Evolutionary conservation across 1,284 basidiomycete genomes (phyloP), one percentile per base, ranked within the genome.

Genomic region (Moniliella sp.): DNA sequence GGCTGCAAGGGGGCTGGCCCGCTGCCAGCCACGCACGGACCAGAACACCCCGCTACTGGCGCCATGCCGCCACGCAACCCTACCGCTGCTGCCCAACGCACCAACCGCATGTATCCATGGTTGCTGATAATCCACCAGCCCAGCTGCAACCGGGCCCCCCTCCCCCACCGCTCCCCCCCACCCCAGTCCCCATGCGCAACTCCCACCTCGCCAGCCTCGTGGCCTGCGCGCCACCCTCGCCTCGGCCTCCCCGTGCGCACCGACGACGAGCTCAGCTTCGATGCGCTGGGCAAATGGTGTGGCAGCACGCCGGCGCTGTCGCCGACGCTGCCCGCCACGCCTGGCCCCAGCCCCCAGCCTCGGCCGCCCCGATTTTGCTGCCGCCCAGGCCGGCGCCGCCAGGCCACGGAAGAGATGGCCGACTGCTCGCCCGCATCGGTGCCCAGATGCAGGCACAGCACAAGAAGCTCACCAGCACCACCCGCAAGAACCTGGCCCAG

Each of bases 391-490:
- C 25, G 9, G 9, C 36, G 46, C 35, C 28, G 36, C 15, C 19
- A 48, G 30, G 28, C 28, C 30, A 36, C 33, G 19, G 19, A 42
- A n/a, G 33, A 33, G 19, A 50, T 69, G 32, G 63, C 71, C 56
- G 30, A 46, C 25, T 42, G 17, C 36, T 45, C 17, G 34, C 62
- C 35, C 60, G 54, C 23, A 43, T 64, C 5, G 57, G 19, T n/a
- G 18, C 28, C 33, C 19, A 15, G 15, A n/a, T 33, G 12, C 12
- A 16, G 17, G 32, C 27, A 7, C 25, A 28, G 11, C 15, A 37
- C 38, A 35, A 46, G 37, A 29, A 39, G 26, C 33, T 39, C 32
- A 34, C 46, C 14, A 26, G 37, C 21, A 37, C 37, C 5, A 34
- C 44, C 25, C 27, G 38, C 35, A 35, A 43, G 32, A 36, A 37